These are phyloP conservation scores for Teunomyces aglyptinius DNA, from an alignment of 805 yeast species.

Conservation along the genomic window DNA sequence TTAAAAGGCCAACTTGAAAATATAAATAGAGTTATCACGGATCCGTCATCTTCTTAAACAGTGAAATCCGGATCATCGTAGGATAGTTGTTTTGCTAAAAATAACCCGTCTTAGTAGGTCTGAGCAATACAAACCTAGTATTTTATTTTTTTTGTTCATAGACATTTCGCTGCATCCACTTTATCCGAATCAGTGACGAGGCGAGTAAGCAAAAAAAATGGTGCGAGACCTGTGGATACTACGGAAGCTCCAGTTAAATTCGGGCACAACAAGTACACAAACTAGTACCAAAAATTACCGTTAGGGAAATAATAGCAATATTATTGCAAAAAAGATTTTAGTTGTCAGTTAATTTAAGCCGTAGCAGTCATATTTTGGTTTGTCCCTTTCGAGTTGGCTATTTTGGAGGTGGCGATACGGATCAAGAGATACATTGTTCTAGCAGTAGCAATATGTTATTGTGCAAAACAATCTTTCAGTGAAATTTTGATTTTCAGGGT, in stretches of 20 bases:
- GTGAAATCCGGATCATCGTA: background rate
- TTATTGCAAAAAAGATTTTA: background rate
- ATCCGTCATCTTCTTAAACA: background rate
- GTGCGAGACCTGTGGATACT: background rate
- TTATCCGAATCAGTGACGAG: background rate
- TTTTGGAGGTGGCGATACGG: too few relatives aligned
- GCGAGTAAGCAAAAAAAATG: background rate
- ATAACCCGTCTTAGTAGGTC: background rate
- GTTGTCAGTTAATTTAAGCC: too few relatives aligned
- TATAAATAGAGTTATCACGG: background rate
- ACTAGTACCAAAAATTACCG: background rate
- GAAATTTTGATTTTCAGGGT: too few relatives aligned
- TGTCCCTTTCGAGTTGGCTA: too few relatives aligned
- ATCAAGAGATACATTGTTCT: too few relatives aligned
- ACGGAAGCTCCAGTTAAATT: background rate
- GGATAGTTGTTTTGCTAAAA: background rate
- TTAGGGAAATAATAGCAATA: background rate
- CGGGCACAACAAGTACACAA: background rate
- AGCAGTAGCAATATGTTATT: too few relatives aligned
- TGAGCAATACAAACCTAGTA: background rate
- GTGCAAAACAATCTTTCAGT: too few relatives aligned
- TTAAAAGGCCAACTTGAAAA: background rate
- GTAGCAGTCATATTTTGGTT: too few relatives aligned
- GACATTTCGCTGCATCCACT: background rate
- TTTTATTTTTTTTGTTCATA: background rate